These are phyloP conservation scores for Trichothecium sympodiale DNA, from an alignment of 2,329 filamentous ascomycete species.

Conservation along the genomic window DNA sequence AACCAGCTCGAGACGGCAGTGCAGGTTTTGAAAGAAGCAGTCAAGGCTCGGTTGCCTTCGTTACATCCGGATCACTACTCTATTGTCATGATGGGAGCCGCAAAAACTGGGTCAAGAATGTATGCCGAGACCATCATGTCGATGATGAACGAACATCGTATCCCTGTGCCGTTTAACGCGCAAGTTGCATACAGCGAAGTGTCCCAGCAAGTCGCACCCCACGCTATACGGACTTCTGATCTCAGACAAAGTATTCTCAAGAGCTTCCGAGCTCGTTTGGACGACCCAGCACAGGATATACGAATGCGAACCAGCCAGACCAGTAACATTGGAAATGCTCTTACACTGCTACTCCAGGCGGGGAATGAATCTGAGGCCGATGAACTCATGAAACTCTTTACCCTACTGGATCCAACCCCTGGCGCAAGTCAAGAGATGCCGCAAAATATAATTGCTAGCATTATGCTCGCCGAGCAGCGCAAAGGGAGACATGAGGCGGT, in stretches of 20 bases:
- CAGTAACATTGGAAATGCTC: constrained; percentile 18
- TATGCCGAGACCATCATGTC: constrained; percentile 28
- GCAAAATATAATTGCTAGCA: constrained; percentile 37
- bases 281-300: constrained; percentile 6
- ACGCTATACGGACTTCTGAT: constrained; percentile 11
- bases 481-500: background rate
- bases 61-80: constrained; percentile 38
- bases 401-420: no score
- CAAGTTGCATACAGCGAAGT: constrained; percentile 19
- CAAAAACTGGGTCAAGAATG: constrained; percentile 31
- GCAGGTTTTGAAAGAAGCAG: constrained; percentile 31
- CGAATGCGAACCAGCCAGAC: constrained; percentile 15
- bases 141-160: constrained; percentile 29
- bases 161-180: constrained; percentile 30
- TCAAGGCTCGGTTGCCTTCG: constrained; percentile 31
- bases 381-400: no score
- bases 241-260: constrained; percentile 17
- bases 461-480: constrained; percentile 6
- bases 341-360: constrained; percentile 28
- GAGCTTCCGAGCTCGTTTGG: constrained; percentile 14
- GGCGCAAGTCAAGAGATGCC: no score
- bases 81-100: constrained; percentile 40
- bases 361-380: constrained; percentile 16
- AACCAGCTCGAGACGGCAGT: constrained; percentile 39
- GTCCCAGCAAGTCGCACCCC: constrained; percentile 1